These are phyloP conservation scores for Juglanconis juglandina DNA, from an alignment of 2,329 filamentous ascomycete species.

Conservation along the genomic window DNA sequence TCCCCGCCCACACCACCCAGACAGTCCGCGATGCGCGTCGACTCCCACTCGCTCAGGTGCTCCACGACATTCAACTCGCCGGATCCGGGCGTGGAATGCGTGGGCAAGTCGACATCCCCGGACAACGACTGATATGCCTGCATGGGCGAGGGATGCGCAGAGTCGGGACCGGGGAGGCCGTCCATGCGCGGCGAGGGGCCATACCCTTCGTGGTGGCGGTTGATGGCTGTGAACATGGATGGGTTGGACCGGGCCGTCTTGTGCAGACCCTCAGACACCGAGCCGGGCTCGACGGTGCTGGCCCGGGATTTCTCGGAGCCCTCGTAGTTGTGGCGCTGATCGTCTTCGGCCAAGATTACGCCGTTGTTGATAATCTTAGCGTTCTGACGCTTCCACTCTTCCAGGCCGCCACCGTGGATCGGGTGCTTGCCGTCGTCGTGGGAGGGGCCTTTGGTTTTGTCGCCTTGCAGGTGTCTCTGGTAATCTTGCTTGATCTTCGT, in stretches of 20 bases:
- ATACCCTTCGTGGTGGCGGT: constrained; percentile 19
- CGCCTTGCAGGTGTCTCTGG: constrained; percentile 24
- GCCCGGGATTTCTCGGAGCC: constrained; percentile 26
- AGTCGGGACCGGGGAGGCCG: not conserved
- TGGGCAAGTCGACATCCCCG: not conserved
- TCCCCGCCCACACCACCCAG: constrained; percentile 19
- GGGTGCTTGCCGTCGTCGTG: constrained; percentile 32
- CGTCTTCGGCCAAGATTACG: constrained; percentile 33
- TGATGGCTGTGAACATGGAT: constrained; percentile 39
- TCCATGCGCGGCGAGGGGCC: not conserved
- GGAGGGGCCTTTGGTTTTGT: constrained; percentile 7
- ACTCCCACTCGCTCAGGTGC: constrained; percentile 17
- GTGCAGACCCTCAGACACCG: constrained; percentile 17
- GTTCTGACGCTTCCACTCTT: constrained; percentile 48
- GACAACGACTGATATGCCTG: constrained; percentile 9
- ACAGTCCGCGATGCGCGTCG: constrained; percentile 23
- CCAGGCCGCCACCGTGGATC: constrained; percentile 50
- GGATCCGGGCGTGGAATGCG: not conserved
- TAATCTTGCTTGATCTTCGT: constrained; percentile 48
- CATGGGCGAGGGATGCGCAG: constrained; percentile 33
- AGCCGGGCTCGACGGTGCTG: constrained; percentile 30
- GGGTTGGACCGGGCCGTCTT: constrained; percentile 28
- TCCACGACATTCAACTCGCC: not conserved
- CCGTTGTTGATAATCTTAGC: constrained; percentile 42
- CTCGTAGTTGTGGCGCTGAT: constrained; percentile 18